Conservation (phyloP, 192 early-diverging fungal genomes). For the Linnemannia zychae region DNA sequence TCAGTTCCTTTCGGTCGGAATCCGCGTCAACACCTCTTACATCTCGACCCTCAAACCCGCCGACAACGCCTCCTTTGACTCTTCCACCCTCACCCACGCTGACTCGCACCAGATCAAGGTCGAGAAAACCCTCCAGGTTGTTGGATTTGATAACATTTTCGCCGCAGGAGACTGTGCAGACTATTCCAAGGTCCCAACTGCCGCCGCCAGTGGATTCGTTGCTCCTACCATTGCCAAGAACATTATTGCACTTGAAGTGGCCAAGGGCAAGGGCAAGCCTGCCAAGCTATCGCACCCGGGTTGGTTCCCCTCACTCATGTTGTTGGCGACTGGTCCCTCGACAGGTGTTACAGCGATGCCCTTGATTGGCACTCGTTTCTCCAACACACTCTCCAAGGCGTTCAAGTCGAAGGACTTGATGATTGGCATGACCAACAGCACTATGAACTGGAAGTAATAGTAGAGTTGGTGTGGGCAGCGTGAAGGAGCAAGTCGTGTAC, state of each 20-base stretch:
- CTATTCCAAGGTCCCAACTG: conserved; percentile 35
- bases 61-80: conserved; percentile 15
- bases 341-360: conserved; percentile 29
- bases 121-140: conserved; percentile 62
- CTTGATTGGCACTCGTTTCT: conserved; percentile 20
- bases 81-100: conserved; percentile 35
- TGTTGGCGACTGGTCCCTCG: conserved; percentile 36
- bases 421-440: conserved; percentile 16
- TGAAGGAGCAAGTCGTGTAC: too few relatives aligned
- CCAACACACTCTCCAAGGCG: conserved; percentile 28
- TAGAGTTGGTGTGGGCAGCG: not conserved
- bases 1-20: conserved; percentile 64
- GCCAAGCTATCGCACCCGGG: conserved; percentile 18
- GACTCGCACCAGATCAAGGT: conserved; percentile 62
- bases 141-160: conserved; percentile 60
- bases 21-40: conserved; percentile 59
- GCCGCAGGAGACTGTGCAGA: conserved; percentile 67
- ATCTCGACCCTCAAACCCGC: conserved; percentile 56
- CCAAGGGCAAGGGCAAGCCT: not conserved
- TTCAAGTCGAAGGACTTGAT: conserved; percentile 55
- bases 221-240: conserved; percentile 39
- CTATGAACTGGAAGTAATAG: conserved; percentile 27
- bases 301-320: conserved; percentile 16
- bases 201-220: conserved; percentile 8
- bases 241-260: conserved; percentile 14